A percentile compares a stretch with the other conserved stretches of the same genome.
These are phyloP conservation scores for Zymoseptoria pseudotritici DNA, from an alignment of 2,329 filamentous ascomycete genomes.

Conservation along the genomic window DNA sequence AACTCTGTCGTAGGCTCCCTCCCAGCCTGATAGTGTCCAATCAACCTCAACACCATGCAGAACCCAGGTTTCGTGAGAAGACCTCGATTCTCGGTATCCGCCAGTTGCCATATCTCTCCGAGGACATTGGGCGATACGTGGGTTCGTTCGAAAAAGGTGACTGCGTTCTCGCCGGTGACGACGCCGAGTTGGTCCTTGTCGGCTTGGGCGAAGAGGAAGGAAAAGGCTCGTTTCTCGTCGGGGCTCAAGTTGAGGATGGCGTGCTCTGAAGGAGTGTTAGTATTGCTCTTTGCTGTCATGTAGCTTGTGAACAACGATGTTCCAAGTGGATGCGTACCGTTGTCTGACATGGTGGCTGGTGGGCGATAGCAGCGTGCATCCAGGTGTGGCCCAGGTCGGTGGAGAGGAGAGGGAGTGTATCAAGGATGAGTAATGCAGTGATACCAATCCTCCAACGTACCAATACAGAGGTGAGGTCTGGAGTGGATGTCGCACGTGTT, in stretches of 20 bases:
- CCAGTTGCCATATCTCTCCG: conserved; percentile 99
- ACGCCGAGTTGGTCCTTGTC: conserved; percentile 88
- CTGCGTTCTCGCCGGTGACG: conserved; percentile 89
- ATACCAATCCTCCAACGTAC: background rate
- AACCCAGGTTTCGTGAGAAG: conserved; percentile 90
- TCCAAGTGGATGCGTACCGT: conserved; percentile 7
- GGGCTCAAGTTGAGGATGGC: conserved; percentile 60
- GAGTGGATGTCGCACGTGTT: background rate
- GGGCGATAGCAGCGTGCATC: conserved; percentile 2
- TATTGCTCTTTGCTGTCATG: background rate
- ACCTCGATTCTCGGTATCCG: conserved; percentile 91
- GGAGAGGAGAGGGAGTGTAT: background rate
- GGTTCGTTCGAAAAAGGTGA: conserved; percentile 97
- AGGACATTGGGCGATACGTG: conserved; percentile 76
- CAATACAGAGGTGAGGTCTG: background rate
- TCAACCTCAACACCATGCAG: conserved; percentile 83
- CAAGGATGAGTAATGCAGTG: background rate
- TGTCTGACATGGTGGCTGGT: conserved; percentile 18
- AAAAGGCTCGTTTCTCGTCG: conserved; percentile 91
- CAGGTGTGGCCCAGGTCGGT: background rate
- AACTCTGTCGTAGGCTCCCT: conserved; percentile 73
- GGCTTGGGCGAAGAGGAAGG: conserved; percentile 85
- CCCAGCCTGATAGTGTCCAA: conserved; percentile 89
- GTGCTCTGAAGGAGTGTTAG: conserved; percentile 19
- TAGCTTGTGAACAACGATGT: background rate